These are phyloP conservation scores for Cytidiella melzeri DNA, from an alignment of 768 basidiomycete species.

Conservation along the genomic window DNA sequence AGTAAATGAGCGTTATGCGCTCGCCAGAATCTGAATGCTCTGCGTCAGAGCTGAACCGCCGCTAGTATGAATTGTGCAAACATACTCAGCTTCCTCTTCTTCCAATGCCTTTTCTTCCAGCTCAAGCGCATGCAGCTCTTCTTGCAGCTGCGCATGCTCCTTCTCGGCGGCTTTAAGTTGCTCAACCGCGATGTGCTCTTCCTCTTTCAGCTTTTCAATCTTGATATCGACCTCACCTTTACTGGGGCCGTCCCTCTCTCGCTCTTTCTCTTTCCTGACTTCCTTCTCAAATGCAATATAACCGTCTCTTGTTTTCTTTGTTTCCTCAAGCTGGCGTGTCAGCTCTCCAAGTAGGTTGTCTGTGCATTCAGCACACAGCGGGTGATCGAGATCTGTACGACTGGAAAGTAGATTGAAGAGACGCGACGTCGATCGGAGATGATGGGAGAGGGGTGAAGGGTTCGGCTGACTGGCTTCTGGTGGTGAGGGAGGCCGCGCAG, in stretches of 20 bases:
- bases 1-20: conserved; percentile 69
- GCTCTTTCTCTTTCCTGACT: conserved; percentile 73
- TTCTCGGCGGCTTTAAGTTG: conserved; percentile 72
- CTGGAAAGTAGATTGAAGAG: conserved; percentile 75
- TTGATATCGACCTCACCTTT: conserved; percentile 65
- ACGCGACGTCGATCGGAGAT: conserved; percentile 66
- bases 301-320: conserved; percentile 85
- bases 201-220: conserved; percentile 65
- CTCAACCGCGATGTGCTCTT: conserved; percentile 63
- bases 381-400: conserved; percentile 82
- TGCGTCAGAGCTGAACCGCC: background rate
- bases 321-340: conserved; percentile 80
- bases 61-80: conserved; percentile 12
- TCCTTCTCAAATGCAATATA: conserved; percentile 93
- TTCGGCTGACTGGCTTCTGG: conserved; percentile 45
- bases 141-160: conserved; percentile 70
- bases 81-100: conserved; percentile 79
- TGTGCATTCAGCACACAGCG: conserved; percentile 92
- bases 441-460: conserved; percentile 72
- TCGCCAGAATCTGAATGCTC: conserved; percentile 67
- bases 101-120: conserved; percentile 74
- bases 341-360: conserved; percentile 71
- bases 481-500: conserved; percentile 20
- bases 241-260: conserved; percentile 53
- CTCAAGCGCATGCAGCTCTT: conserved; percentile 65